Base-by-base conservation (phyloP, 306 rosid species). In the Rosa lucieae region DNA sequence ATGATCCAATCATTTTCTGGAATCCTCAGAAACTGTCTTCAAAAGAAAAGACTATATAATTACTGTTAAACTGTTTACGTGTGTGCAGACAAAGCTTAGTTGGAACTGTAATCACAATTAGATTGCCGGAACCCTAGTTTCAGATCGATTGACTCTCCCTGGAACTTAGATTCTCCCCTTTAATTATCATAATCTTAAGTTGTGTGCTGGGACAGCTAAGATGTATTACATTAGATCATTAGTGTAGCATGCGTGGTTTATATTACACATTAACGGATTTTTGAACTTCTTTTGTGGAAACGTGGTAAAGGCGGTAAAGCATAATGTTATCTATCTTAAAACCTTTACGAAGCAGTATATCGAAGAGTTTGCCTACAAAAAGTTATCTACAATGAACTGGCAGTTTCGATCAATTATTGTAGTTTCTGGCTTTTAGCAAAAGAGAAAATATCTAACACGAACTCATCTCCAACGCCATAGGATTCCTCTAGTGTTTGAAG, bases 81-180 rank as follows among this genome's bases (percentile, higher is more conserved):
- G 11, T 32, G 10, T 63, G 44, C 43, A 62, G 69, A 63, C 69
- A 63, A 32, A 6, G 69, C 67, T 63, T 14, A 32, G n/a, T 63
- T 63, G 69, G 43, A 63, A 32, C 42, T 32, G 21, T 35, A 35
- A 5, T 13, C 43, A 13, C 69, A 14, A 43, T 29, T 62, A 63
- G 42, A 12, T 29, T 63, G 69, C 69, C 18, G 69, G 69, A 62
- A 63, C n/a, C 69, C 69, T 62, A 62, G 67, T 12, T 29, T 62
- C 17, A 62, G 67, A 62, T 59, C 37, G 66, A 23, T 35, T 15
- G 13, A 32, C 39, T 63, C 68, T 32, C n/a, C 7, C 68, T 63
- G 67, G 29, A n/a, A n/a, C 29, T 56, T 56, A 56, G 62, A 56
- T 56, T 56, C 62, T 8, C 12, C 58, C 9, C 58, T 6, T 52